A percentile compares a stretch with the other conserved stretches of the same genome.
phyloP scores from a whole-genome alignment of 1,139 yeast species.

The Blastobotrys buckinghamii region DNA sequence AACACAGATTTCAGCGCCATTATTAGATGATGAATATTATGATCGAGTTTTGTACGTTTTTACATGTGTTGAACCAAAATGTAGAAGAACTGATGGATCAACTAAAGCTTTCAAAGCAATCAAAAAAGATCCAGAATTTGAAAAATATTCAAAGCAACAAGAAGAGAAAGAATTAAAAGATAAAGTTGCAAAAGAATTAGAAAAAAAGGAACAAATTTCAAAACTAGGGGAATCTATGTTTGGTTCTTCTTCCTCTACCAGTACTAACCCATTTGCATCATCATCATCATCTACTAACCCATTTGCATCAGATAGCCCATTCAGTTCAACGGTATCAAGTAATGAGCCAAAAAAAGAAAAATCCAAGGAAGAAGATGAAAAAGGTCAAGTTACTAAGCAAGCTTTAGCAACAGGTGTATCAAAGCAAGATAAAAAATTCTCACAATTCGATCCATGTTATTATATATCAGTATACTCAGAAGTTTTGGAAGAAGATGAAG shows the following conservation, averaged over 20 bases:
- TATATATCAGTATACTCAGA: slow-evolving; percentile 11
- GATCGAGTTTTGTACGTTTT: slow-evolving; percentile 80
- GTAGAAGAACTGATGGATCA: slow-evolving; percentile 64
- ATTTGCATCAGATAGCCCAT: slow-evolving; percentile 22
- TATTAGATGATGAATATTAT: slow-evolving; percentile 56
- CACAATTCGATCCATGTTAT: slow-evolving; percentile 8
- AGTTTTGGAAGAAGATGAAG: slow-evolving; percentile 6
- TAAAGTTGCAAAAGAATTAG: slow-evolving; percentile 17
- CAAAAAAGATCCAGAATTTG: slow-evolving; percentile 47
- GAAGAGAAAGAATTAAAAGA: slow-evolving; percentile 30
- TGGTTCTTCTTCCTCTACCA: slow-evolving; percentile 12
- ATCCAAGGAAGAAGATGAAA: slow-evolving; percentile 6
- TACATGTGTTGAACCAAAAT: slow-evolving; percentile 57
- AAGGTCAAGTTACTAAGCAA: neutral
- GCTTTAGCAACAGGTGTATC: slow-evolving; percentile 1
- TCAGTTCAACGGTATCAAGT: slow-evolving; percentile 12
- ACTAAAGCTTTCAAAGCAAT: slow-evolving; percentile 73
- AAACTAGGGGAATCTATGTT: slow-evolving; percentile 15
- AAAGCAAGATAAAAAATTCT: neutral
- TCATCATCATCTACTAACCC: slow-evolving; percentile 17
- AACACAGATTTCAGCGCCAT: slow-evolving; percentile 73
- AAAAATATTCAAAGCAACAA: slow-evolving; percentile 40
- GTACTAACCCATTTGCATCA: slow-evolving; percentile 34
- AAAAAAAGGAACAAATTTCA: slow-evolving; percentile 15
- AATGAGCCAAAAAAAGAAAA: neutral